Evolutionary conservation across 495 filamentous ascomycete genomes (phyloP).

Genomic region (Daldinia concentrica): DNA sequence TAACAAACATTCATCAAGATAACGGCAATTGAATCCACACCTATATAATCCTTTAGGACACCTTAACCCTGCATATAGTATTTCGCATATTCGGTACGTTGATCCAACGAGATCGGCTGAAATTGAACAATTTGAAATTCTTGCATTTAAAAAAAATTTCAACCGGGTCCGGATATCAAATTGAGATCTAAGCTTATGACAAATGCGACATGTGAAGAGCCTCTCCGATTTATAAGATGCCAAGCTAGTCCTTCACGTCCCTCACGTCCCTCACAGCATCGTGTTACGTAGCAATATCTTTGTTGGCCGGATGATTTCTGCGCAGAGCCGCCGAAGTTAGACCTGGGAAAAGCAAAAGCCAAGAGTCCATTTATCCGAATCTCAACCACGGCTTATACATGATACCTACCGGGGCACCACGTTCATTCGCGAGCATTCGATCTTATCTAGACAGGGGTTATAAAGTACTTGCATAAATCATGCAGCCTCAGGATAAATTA

Average conservation of each 20-base stretch:
- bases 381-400: slow-evolving; percentile 19
- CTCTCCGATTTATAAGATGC: slow-evolving; percentile 41
- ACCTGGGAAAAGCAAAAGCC: slow-evolving; percentile 30
- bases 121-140: not conserved
- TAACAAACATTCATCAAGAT: not conserved
- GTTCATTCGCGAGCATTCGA: slow-evolving; percentile 17
- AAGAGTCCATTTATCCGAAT: slow-evolving; percentile 39
- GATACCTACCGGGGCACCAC: slow-evolving; percentile 12
- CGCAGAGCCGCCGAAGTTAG: slow-evolving; percentile 39
- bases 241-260: slow-evolving; percentile 14
- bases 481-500: slow-evolving; percentile 43
- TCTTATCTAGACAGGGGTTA: slow-evolving; percentile 30
- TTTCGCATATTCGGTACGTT: slow-evolving; percentile 13
- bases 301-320: slow-evolving; percentile 25
- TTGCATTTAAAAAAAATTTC: not conserved
- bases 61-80: not conserved
- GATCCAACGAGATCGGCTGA: slow-evolving; percentile 15
- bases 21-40: not conserved
- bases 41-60: not conserved
- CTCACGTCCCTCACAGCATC: not conserved
- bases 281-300: slow-evolving; percentile 33
- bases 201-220: slow-evolving; percentile 42
- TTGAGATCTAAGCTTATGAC: slow-evolving; percentile 34
- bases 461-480: slow-evolving; percentile 30
- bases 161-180: slow-evolving; percentile 20